A percentile compares a stretch with the other conserved stretches of the same genome.
Evolutionary conservation across 2,329 filamentous ascomycete species (phyloP).

Genomic region (Pestalotiopsis fici): DNA sequence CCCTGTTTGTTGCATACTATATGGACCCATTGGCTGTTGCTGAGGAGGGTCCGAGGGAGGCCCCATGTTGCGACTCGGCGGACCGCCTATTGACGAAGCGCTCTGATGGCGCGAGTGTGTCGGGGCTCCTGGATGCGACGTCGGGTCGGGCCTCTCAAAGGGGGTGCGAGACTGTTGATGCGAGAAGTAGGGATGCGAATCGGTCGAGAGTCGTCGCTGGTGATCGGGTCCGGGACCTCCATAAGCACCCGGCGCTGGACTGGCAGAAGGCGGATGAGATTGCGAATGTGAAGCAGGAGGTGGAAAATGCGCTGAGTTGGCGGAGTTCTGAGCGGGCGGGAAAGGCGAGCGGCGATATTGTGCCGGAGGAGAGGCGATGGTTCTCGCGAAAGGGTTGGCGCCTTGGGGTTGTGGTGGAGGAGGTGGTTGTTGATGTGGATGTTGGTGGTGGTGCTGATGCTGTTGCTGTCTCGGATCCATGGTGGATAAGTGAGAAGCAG

Average conservation of each 20-base stretch:
- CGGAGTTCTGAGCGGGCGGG: conserved; percentile 4
- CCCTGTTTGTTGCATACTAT: conserved; percentile 15
- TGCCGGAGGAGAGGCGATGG: conserved; percentile 11
- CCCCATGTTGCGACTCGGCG: conserved; percentile 27
- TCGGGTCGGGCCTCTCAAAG: conserved; percentile 25
- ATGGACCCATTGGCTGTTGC: conserved; percentile 30
- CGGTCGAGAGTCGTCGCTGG: conserved; percentile 27
- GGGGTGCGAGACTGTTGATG: conserved; percentile 25
- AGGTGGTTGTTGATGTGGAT: background rate
- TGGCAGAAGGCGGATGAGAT: conserved; percentile 25
- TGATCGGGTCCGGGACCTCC: conserved; percentile 18
- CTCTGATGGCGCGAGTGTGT: conserved; percentile 32
- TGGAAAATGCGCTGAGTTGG: conserved; percentile 9
- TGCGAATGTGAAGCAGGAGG: conserved; percentile 22
- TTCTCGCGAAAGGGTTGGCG: conserved; percentile 12
- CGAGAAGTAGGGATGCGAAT: conserved; percentile 28
- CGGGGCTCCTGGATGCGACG: conserved; percentile 24
- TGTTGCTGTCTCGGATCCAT: conserved; percentile 14
- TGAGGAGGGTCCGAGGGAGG: conserved; percentile 28
- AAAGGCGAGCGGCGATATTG: conserved; percentile 17
- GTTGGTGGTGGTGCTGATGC: conserved; percentile 5
- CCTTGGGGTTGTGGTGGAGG: background rate
- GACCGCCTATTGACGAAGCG: conserved; percentile 27
- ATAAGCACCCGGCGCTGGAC: conserved; percentile 20
- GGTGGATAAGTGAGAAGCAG: background rate